phyloP scores from a whole-genome alignment of 345 rosid genomes.

The Eucalyptus grandis region DNA sequence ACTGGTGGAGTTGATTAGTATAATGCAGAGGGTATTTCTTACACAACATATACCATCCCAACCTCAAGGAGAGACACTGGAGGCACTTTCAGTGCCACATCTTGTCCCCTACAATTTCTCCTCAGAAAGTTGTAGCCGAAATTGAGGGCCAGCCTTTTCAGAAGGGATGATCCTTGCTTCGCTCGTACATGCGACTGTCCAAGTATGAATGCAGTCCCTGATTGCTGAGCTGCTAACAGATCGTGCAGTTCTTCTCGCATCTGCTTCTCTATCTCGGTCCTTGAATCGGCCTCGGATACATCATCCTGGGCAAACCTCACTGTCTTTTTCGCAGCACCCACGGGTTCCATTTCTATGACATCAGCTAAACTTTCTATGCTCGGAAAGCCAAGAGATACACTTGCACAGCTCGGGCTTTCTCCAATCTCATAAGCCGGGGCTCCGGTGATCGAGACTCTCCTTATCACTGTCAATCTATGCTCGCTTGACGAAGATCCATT shows the following conservation, averaged over 20 bases:
- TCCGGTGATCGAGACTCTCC: not conserved
- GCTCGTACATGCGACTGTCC: constrained; percentile 39
- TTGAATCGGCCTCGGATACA: not conserved
- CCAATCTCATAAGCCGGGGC: constrained; percentile 14
- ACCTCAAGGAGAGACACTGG: constrained; percentile 42
- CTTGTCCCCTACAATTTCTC: constrained; percentile 38
- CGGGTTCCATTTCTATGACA: constrained; percentile 14
- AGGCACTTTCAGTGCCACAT: constrained; percentile 36
- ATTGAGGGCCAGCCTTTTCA: constrained; percentile 27
- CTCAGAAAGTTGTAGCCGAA: constrained; percentile 36
- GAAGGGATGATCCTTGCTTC: constrained; percentile 28
- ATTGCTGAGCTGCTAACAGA: constrained; percentile 19
- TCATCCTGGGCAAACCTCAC: constrained; percentile 24
- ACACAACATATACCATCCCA: constrained; percentile 41
- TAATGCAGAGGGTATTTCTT: not conserved
- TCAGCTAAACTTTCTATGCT: constrained; percentile 13
- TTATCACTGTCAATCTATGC: constrained; percentile 24
- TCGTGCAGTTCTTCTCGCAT: constrained; percentile 25
- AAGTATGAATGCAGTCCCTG: constrained; percentile 32
- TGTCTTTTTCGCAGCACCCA: not conserved
- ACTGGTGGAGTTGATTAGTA: not conserved
- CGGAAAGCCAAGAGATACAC: constrained; percentile 16
- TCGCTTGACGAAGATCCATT: constrained; percentile 11
- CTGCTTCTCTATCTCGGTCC: not conserved
- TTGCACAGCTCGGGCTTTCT: constrained; percentile 7